Percentiles rank a stretch among this genome's conserved stretches.
Conservation (phyloP, 2,329 filamentous ascomycete genomes). For the Zymoseptoria pseudotritici region DNA sequence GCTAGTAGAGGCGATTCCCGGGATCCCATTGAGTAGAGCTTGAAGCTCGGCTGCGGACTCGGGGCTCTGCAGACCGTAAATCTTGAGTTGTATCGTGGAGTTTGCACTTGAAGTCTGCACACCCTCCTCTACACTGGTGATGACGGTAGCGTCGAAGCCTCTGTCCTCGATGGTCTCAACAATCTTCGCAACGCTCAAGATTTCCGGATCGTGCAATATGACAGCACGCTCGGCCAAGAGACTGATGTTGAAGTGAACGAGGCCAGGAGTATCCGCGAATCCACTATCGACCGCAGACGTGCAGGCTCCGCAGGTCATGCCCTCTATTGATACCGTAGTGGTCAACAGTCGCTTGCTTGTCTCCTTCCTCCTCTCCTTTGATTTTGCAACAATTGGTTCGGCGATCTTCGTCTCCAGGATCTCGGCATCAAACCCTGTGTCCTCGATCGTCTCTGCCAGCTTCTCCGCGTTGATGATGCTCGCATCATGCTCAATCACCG, state of each 20-base stretch:
- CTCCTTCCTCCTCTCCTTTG: slow-evolving; percentile 31
- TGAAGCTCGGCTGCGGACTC: slow-evolving; percentile 66
- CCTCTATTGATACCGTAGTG: slow-evolving; percentile 83
- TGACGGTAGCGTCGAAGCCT: slow-evolving; percentile 77
- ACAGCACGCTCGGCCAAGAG: slow-evolving; percentile 87
- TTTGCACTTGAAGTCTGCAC: slow-evolving; percentile 47
- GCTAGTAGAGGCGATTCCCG: slow-evolving; percentile 67
- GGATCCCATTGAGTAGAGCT: slow-evolving; percentile 53
- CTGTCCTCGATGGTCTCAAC: slow-evolving; percentile 78
- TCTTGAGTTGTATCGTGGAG: slow-evolving; percentile 66
- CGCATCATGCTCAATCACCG: slow-evolving; percentile 87
- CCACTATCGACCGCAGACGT: slow-evolving; percentile 83
- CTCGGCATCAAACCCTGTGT: slow-evolving; percentile 84
- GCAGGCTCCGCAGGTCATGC: slow-evolving; percentile 97
- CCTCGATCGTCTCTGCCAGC: slow-evolving; percentile 80
- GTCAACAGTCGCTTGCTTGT: slow-evolving; percentile 44
- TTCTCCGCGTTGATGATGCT: slow-evolving; percentile 63
- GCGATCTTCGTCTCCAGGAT: slow-evolving; percentile 63
- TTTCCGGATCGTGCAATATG: slow-evolving; percentile 69
- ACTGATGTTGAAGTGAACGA: slow-evolving; percentile 90
- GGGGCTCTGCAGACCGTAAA: slow-evolving; percentile 73
- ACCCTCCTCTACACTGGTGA: slow-evolving; percentile 62
- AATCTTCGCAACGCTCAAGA: slow-evolving; percentile 66
- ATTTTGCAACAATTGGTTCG: slow-evolving; percentile 28
- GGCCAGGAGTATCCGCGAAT: slow-evolving; percentile 67